Evolutionary conservation across 768 basidiomycete species (phyloP).

Genomic region (Rhizopogon vulgaris): DNA sequence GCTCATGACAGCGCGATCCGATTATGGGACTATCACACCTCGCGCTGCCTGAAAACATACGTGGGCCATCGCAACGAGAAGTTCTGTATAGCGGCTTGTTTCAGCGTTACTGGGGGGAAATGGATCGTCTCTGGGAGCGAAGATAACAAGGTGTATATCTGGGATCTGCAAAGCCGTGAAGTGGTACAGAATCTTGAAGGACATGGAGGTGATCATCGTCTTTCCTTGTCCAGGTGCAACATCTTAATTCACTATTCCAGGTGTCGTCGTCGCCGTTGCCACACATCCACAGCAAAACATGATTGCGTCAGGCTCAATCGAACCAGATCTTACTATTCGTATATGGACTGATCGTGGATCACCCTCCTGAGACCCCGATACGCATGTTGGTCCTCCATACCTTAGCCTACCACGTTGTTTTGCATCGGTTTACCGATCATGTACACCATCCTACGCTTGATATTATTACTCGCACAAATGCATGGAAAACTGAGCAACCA

Average conservation of each 20-base stretch:
- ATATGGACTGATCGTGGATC: constrained; percentile 65
- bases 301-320: constrained; percentile 84
- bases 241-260: neutral
- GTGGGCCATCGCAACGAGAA: constrained; percentile 75
- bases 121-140: constrained; percentile 93
- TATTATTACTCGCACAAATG: neutral
- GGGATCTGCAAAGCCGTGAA: constrained; percentile 87
- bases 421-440: constrained; percentile 6
- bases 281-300: constrained; percentile 83
- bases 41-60: constrained; percentile 88
- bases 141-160: constrained; percentile 83
- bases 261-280: constrained; percentile 8
- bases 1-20: constrained; percentile 91
- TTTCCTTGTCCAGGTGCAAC: neutral
- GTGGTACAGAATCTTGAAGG: constrained; percentile 76
- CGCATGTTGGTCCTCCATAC: neutral
- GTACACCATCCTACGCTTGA: constrained; percentile 3
- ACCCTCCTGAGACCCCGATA: constrained; percentile 5
- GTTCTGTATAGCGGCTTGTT: constrained; percentile 80
- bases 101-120: constrained; percentile 78
- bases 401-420: neutral
- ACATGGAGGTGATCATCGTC: constrained; percentile 51
- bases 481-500: constrained; percentile 8
- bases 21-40: constrained; percentile 92
- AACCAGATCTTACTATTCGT: constrained; percentile 74